A percentile compares a stretch with the other conserved stretches of the same genome.
Conservation (phyloP, 345 rosid species). For the Gossypium sturtianum region DNA sequence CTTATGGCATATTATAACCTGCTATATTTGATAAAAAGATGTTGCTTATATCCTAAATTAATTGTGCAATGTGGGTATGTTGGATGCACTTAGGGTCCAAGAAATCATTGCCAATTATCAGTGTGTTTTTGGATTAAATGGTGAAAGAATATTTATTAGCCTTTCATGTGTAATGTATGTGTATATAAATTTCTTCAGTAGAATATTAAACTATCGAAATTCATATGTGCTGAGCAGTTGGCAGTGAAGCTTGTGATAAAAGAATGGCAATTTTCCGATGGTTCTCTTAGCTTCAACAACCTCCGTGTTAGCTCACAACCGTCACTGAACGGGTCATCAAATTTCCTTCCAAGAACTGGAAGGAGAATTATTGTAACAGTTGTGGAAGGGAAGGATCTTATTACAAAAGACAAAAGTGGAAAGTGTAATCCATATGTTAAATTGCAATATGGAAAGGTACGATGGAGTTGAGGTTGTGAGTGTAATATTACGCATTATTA, state of each 20-base stretch:
- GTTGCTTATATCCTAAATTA: neutral
- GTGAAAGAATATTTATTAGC: neutral
- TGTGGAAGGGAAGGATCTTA: constrained; percentile 63
- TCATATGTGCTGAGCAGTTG: constrained; percentile 35
- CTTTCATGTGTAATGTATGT: neutral
- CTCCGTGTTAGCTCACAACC: constrained; percentile 32
- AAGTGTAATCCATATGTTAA: constrained; percentile 72
- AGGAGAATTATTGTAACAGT: constrained; percentile 57
- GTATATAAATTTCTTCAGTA: neutral
- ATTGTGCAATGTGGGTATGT: neutral
- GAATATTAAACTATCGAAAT: neutral
- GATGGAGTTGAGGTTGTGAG: constrained; percentile 3
- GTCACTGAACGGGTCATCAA: constrained; percentile 51
- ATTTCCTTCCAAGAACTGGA: constrained; percentile 56
- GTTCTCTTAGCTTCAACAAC: constrained; percentile 64
- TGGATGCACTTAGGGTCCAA: neutral
- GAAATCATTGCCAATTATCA: neutral
- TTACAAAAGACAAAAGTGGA: constrained; percentile 53
- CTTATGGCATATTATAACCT: too few relatives aligned
- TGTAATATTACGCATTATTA: neutral
- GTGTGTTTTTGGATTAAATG: neutral
- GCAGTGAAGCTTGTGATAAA: constrained; percentile 67
- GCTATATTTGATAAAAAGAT: too few relatives aligned
- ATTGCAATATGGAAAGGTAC: constrained; percentile 89
- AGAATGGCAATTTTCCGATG: constrained; percentile 97